Evolutionary conservation across 306 rosid species (phyloP).

Genomic region (Ceratonia siliqua): DNA sequence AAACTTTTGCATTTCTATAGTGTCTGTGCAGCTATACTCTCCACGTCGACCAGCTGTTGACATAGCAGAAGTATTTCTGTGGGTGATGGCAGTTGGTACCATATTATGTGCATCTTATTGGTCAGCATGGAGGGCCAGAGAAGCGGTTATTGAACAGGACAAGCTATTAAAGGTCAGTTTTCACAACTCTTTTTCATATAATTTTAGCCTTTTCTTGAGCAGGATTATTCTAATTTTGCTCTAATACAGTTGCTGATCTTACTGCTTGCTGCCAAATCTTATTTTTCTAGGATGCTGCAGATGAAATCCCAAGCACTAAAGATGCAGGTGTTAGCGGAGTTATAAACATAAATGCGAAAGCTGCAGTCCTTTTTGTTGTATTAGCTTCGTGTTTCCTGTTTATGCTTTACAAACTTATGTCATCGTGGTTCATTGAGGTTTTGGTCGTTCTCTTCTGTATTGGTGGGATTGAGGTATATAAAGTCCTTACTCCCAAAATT

Average conservation of each 20-base stretch:
- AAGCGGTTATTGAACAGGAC: constrained; percentile 76
- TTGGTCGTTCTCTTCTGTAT: constrained; percentile 96
- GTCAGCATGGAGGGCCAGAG: constrained; percentile 92
- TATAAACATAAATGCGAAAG: constrained; percentile 72
- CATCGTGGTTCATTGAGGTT: constrained; percentile 79
- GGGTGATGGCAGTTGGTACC: constrained; percentile 97
- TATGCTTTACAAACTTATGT: constrained; percentile 87
- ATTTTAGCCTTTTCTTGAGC: constrained; percentile 13
- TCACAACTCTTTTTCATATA: neutral
- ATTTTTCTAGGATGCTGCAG: constrained; percentile 68
- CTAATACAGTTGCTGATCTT: constrained; percentile 8
- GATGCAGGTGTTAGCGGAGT: constrained; percentile 50
- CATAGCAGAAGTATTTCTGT: constrained; percentile 93
- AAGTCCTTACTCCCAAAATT: constrained; percentile 4
- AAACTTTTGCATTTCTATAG: constrained; percentile 47
- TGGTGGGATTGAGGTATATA: constrained; percentile 90
- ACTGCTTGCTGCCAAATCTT: constrained; percentile 21
- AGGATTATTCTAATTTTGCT: constrained; percentile 6
- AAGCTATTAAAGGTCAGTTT: constrained; percentile 69
- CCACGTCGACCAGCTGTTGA: constrained; percentile 84
- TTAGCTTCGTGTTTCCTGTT: constrained; percentile 91
- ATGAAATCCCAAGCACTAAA: constrained; percentile 52
- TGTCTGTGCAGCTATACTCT: constrained; percentile 93
- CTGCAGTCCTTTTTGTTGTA: constrained; percentile 82
- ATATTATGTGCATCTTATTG: constrained; percentile 92